phyloP scores from a whole-genome alignment of 208 protist genomes.

The Trypanosoma grayi region DNA sequence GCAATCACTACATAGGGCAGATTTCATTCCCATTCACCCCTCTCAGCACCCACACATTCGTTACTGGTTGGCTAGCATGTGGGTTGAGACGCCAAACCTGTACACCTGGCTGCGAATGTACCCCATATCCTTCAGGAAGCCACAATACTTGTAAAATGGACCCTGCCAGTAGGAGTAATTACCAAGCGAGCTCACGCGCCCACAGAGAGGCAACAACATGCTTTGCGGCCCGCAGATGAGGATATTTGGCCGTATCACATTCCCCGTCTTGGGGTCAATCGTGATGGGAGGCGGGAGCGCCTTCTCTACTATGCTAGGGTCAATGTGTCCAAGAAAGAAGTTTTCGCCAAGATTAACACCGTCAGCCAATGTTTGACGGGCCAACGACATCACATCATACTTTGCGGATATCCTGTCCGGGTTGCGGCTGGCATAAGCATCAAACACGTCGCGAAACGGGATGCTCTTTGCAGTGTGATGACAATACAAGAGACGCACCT shows the following conservation, averaged over 20 bases:
- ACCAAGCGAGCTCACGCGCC: slow-evolving; percentile 52
- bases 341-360: slow-evolving; percentile 36
- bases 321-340: slow-evolving; percentile 69
- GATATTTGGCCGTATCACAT: slow-evolving; percentile 48
- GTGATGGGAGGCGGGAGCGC: slow-evolving; percentile 20
- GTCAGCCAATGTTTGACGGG: slow-evolving; percentile 8
- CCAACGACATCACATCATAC: slow-evolving; percentile 66
- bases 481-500: slow-evolving; percentile 70
- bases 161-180: slow-evolving; percentile 81
- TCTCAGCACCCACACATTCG: not conserved
- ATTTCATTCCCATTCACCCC: not conserved
- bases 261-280: slow-evolving; percentile 12
- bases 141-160: slow-evolving; percentile 64
- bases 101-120: slow-evolving; percentile 79
- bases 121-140: slow-evolving; percentile 86
- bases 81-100: slow-evolving; percentile 87
- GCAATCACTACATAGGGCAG: too few relatives aligned
- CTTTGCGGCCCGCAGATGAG: slow-evolving; percentile 79
- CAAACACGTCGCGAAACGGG: slow-evolving; percentile 64
- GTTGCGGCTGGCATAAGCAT: slow-evolving; percentile 31
- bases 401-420: slow-evolving; percentile 37
- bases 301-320: slow-evolving; percentile 46
- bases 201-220: slow-evolving; percentile 71
- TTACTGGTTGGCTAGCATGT: slow-evolving; percentile 69
- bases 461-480: slow-evolving; percentile 49